Base-by-base conservation (phyloP, 2,329 filamentous ascomycete species). In the Beauveria scarabaeidicola region DNA sequence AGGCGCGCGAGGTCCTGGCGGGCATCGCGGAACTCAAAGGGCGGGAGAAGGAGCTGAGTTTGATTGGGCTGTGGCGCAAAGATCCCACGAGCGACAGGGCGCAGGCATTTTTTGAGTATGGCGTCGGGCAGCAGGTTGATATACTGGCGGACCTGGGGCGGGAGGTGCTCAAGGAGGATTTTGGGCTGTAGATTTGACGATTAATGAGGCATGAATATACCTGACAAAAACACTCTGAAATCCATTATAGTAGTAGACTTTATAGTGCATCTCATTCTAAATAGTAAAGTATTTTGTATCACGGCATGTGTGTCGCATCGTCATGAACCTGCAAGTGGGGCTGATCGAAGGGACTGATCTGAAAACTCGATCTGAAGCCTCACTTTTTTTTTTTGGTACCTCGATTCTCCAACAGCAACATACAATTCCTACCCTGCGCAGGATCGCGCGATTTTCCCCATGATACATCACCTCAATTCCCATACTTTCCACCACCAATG, bases 1-100 rank as follows among this genome's bases (percentile, higher is more conserved):
- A 75, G 53, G 80, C 81, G 2, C 72, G 67, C 52, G 72, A 73
- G 21, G 75, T 83, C 72, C 67, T 85, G 46, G 66, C 68, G 3
- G 80, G 83, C 19, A 74, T 85, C 19, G 73, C 75, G 63, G 72
- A 71, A 57, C 67, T 83, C 9, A 67, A 69, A 0, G 79, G 77
- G 1, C 73, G 81, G 2, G 74, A 78, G 2, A 70, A 70, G 46
- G 76, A 82, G 64, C 68, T 75, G 0, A 69, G 67, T 0, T 62
- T 81, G 32, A 74, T 84, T 41, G 66, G 69, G 32, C 67, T 70
- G 5, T 83, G 81, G 77, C 69, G 66, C 25, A 67, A 68, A 32
- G 69, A 78, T 36, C 78, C 75, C 0, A 68, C 70, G 3, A 69
- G 70, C 32, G 68, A 73, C 1, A 70, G 72, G 36, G 76, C 73